Evolutionary conservation across 2,329 filamentous ascomycete genomes (phyloP).

Genomic region (Trichoderma sp.): DNA sequence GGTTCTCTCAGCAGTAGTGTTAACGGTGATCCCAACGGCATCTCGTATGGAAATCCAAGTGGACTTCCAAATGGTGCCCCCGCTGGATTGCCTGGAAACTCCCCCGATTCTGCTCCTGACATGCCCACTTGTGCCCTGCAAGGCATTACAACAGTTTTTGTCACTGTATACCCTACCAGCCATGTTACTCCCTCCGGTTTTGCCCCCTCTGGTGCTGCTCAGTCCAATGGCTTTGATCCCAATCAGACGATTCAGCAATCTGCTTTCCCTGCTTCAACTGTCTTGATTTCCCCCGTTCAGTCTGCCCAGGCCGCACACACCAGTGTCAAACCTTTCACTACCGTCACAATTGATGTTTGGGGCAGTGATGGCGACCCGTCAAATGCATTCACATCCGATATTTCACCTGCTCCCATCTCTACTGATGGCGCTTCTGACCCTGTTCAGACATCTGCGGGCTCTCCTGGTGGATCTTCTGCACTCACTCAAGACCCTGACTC

Average conservation of each 20-base stretch:
- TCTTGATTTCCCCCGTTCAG: slow-evolving; percentile 32
- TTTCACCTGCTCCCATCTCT: slow-evolving; percentile 27
- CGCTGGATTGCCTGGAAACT: slow-evolving; percentile 14
- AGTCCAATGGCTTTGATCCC: slow-evolving; percentile 26
- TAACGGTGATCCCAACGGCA: slow-evolving; percentile 1
- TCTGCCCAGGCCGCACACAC: slow-evolving; percentile 27
- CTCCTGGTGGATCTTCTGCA: slow-evolving; percentile 25
- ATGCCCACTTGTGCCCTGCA: slow-evolving; percentile 44
- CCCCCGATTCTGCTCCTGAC: slow-evolving; percentile 26
- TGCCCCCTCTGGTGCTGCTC: slow-evolving; percentile 22
- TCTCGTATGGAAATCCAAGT: slow-evolving; percentile 12
- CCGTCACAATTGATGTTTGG: slow-evolving; percentile 42
- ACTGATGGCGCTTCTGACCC: slow-evolving; percentile 26
- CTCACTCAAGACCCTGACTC: slow-evolving; percentile 27
- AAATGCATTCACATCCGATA: slow-evolving; percentile 25
- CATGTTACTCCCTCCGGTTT: slow-evolving; percentile 27
- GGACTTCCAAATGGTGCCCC: slow-evolving; percentile 5
- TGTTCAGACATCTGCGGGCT: slow-evolving; percentile 27
- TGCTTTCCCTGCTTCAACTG: slow-evolving; percentile 33
- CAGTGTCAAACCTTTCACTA: slow-evolving; percentile 38
- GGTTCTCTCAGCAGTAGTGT: slow-evolving; percentile 13
- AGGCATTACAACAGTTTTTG: slow-evolving; percentile 49
- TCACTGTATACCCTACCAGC: slow-evolving; percentile 47
- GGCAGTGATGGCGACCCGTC: slow-evolving; percentile 28
- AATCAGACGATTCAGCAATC: slow-evolving; percentile 29